Evolutionary conservation across 1,284 basidiomycete species (phyloP), one percentile per base, ranked within the genome.

Genomic region (Trametes pubescens): DNA sequence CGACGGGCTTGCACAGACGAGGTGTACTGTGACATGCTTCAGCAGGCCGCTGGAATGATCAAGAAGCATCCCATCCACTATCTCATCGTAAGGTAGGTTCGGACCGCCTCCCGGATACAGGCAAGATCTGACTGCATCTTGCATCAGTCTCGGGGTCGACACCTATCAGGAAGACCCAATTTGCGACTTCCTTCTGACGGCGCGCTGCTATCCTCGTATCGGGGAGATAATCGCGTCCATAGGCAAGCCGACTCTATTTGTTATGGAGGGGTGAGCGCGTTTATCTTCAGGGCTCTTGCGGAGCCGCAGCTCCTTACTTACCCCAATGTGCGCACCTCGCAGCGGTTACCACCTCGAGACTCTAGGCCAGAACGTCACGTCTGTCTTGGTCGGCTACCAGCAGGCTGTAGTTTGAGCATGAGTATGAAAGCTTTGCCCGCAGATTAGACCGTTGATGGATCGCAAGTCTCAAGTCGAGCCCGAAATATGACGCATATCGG

Each of bases 121-220:
- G 21, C n/a, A 24, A 11, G 24, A 24, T 16, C 37, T 54, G 10
- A 24, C 18, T 18, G 13, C 29, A 18, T 26, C 29, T 5, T 34
- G 29, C 29, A 24, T 43, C 57, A 76, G 73, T 57, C 72, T 79
- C 35, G 79, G 79, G 10, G 76, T 79, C 29, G 78, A 80, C 65
- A 79, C 78, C 3, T 78, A 73, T 65, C 56, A 59, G 1, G 74
- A 76, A 52, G 77, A 80, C 48, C 77, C 77, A n/a, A 72, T 79
- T 32, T 73, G 75, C 49, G 71, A 75, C 34, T 78, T 80, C 65
- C 65, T 70, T n/a, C 56, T 79, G 53, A 75, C 76, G 11, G 64
- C 65, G 3, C 66, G 65, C 8, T 76, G 73, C 16, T 80, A 80
- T 57, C 46, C 61, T 13, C 60, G 65, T 24, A 77, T 80, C 22